phyloP scores from a whole-genome alignment of 1,284 basidiomycete genomes.

The Heterobasidion parviporum region DNA sequence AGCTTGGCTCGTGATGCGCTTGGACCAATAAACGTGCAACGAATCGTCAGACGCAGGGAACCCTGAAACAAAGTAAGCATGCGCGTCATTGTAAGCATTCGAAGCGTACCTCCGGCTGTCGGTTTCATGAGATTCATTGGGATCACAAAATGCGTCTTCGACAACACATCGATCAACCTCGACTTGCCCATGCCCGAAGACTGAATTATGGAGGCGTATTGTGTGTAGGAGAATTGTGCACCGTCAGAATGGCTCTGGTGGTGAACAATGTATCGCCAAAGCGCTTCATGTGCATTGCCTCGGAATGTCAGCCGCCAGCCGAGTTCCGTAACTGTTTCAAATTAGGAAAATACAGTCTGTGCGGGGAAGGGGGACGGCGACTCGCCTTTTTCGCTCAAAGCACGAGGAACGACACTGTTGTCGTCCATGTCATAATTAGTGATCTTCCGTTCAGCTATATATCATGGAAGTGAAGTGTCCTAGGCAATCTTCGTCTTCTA shows the following conservation, averaged over 20 bases:
- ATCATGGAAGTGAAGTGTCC: no score
- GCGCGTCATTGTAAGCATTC: not conserved
- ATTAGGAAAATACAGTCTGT: no score
- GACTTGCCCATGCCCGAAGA: slow-evolving; percentile 25
- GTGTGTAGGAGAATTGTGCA: no score
- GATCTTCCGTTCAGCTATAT: no score
- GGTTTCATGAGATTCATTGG: slow-evolving; percentile 15
- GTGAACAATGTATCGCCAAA: not conserved
- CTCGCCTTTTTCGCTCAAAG: no score
- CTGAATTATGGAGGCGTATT: slow-evolving; percentile 15
- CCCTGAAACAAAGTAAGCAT: not conserved
- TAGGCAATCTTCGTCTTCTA: no score
- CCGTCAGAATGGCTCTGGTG: not conserved
- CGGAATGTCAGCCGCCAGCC: no score
- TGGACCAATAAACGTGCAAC: not conserved
- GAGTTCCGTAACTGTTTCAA: not conserved
- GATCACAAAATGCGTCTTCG: slow-evolving; percentile 17
- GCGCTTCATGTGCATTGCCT: no score
- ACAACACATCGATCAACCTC: slow-evolving; percentile 18
- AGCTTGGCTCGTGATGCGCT: not conserved
- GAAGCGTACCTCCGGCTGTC: not conserved
- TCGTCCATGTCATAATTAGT: no score
- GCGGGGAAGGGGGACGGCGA: no score
- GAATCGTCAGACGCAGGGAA: not conserved
- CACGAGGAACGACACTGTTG: no score